phyloP scores from a whole-genome alignment of 352 stramenopile species.

The Aphanomyces euteiches region DNA sequence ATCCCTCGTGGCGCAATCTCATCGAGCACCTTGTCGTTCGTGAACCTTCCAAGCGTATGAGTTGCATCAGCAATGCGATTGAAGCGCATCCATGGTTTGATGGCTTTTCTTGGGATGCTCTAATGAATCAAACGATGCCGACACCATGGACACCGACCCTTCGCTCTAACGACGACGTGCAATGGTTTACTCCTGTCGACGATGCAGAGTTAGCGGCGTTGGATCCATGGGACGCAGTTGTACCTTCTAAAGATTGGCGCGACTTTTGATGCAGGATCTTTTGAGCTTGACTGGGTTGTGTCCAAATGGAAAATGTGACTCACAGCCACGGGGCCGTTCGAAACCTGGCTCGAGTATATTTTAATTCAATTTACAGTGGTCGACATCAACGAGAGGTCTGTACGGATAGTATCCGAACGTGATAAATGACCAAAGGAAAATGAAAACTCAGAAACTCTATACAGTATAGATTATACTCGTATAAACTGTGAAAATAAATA shows the following conservation, averaged over 20 bases:
- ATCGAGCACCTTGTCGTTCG: constrained; percentile 45
- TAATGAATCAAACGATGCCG: constrained; percentile 35
- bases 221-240: constrained; percentile 39
- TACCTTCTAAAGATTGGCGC: constrained; percentile 40
- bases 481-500: no score
- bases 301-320: not conserved
- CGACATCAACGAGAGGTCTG: no score
- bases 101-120: constrained; percentile 46
- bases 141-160: constrained; percentile 50
- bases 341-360: not conserved
- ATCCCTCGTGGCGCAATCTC: constrained; percentile 41
- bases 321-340: not conserved
- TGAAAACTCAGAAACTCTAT: no score
- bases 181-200: constrained; percentile 42
- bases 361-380: no score
- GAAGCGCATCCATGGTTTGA: constrained; percentile 43
- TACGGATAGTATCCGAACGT: no score
- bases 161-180: constrained; percentile 39
- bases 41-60: constrained; percentile 42
- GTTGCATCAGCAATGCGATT: constrained; percentile 33
- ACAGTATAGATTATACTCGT: no score
- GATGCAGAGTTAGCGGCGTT: constrained; percentile 39
- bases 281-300: not conserved
- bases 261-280: constrained; percentile 34
- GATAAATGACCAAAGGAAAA: no score